A percentile compares a stretch with the other conserved stretches of the same genome.
These are phyloP conservation scores for Podospora anserina DNA, from an alignment of 495 filamentous ascomycete species.

Conservation along the genomic window DNA sequence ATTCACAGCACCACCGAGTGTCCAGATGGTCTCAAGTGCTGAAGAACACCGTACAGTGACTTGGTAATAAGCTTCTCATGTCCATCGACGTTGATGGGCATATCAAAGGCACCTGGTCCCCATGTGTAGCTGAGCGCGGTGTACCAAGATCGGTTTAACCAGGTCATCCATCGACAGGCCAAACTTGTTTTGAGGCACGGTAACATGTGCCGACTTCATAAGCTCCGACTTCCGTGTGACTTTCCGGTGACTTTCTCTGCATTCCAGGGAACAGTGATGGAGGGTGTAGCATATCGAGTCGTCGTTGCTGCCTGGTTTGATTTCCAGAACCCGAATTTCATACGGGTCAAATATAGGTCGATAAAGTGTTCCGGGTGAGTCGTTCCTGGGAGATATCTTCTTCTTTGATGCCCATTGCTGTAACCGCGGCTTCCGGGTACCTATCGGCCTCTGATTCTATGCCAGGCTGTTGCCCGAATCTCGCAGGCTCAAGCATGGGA, in stretches of 20 bases:
- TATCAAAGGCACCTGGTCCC: neutral
- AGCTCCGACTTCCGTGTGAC: neutral
- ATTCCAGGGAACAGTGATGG: neutral
- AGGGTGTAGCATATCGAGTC: neutral
- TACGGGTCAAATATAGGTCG: neutral
- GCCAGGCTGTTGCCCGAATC: neutral
- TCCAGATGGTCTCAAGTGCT: neutral
- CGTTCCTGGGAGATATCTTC: neutral
- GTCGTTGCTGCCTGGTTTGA: neutral
- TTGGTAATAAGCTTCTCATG: neutral
- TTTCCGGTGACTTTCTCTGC: neutral
- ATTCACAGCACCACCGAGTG: slow-evolving; percentile 14
- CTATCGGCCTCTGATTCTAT: neutral
- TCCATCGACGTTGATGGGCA: neutral
- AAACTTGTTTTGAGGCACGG: neutral
- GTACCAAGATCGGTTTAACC: neutral
- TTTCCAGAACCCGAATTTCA: neutral
- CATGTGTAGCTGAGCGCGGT: neutral
- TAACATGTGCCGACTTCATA: neutral
- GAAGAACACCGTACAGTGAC: slow-evolving; percentile 3
- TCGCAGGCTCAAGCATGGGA: neutral
- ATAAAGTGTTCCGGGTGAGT: neutral
- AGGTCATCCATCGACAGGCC: neutral
- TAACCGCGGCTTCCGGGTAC: neutral
- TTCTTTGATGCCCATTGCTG: neutral